Conservation (phyloP, 129 eudicot genomes). For the Arctium minus region DNA sequence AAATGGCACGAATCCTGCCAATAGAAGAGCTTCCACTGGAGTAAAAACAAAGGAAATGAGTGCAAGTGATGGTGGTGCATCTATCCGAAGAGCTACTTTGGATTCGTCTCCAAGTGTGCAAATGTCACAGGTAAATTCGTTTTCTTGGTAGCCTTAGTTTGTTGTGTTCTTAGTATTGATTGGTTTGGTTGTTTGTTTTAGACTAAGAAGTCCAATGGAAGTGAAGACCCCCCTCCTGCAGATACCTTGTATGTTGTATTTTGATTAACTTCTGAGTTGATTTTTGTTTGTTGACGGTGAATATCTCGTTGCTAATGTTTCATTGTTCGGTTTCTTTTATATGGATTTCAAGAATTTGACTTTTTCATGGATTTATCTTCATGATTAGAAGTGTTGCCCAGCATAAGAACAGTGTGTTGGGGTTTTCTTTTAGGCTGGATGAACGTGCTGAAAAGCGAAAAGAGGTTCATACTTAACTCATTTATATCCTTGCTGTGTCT, state of each 20-base stretch:
- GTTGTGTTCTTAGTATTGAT: neutral
- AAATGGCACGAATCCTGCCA: conserved; percentile 32
- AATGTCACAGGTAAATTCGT: conserved; percentile 41
- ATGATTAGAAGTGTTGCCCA: conserved; percentile 41
- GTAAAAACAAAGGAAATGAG: conserved; percentile 40
- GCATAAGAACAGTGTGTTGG: conserved; percentile 40
- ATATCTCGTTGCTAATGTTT: conserved; percentile 18
- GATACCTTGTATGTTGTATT: conserved; percentile 48
- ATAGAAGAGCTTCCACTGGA: conserved; percentile 41
- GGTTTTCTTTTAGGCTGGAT: conserved; percentile 76
- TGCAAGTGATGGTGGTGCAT: conserved; percentile 9
- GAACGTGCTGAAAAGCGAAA: conserved; percentile 94
- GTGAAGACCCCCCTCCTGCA: conserved; percentile 35
- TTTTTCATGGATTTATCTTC: conserved; percentile 10
- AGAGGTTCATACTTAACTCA: conserved; percentile 45
- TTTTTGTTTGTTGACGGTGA: neutral
- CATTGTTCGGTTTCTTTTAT: neutral
- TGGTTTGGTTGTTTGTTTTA: conserved; percentile 31
- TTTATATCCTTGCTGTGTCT: neutral
- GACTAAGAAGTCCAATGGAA: conserved; percentile 52
- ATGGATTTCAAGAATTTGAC: conserved; percentile 6
- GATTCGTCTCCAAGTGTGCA: conserved; percentile 33
- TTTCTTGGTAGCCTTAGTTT: neutral
- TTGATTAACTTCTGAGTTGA: neutral
- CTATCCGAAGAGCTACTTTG: conserved; percentile 35